Percentiles rank a stretch among this genome's conserved stretches.
Evolutionary conservation across 495 filamentous ascomycete species (phyloP).

Genomic region (Niebla homalea): DNA sequence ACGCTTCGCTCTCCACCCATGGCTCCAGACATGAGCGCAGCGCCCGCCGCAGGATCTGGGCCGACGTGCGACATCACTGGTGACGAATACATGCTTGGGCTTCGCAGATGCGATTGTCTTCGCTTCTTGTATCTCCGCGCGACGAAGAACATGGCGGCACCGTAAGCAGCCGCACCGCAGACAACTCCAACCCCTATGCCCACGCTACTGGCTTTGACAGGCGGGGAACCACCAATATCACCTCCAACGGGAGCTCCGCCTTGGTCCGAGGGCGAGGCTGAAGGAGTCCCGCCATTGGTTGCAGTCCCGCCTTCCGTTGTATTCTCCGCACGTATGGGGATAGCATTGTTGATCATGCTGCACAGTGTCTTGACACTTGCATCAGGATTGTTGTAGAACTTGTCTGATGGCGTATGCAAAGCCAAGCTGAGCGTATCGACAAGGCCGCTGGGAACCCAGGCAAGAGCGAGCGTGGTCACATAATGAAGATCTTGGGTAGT

Average conservation of each 20-base stretch:
- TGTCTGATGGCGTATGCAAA: constrained; percentile 52
- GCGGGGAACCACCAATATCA: constrained; percentile 35
- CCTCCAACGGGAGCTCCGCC: constrained; percentile 34
- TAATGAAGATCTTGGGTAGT: constrained; percentile 56
- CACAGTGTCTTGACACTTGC: constrained; percentile 52
- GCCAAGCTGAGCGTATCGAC: constrained; percentile 48
- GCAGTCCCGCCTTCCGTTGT: constrained; percentile 21
- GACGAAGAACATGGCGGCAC: constrained; percentile 96
- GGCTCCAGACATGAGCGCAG: constrained; percentile 37
- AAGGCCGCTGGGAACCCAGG: constrained; percentile 55
- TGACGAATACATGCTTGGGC: constrained; percentile 48
- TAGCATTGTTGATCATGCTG: constrained; percentile 66
- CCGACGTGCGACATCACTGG: constrained; percentile 42
- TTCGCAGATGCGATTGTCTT: constrained; percentile 65
- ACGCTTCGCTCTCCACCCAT: constrained; percentile 31
- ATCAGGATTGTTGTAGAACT: constrained; percentile 58
- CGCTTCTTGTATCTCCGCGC: constrained; percentile 86
- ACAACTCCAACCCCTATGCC: constrained; percentile 71
- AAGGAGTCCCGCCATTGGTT: constrained; percentile 18
- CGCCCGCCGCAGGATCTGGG: constrained; percentile 20
- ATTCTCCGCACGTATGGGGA: constrained; percentile 58
- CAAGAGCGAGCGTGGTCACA: constrained; percentile 68
- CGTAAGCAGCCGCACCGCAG: constrained; percentile 76
- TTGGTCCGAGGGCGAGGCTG: constrained; percentile 14
- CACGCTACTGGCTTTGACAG: constrained; percentile 62